phyloP scores from a whole-genome alignment of 495 filamentous ascomycete genomes.

The Recurvomyces mirabilis region DNA sequence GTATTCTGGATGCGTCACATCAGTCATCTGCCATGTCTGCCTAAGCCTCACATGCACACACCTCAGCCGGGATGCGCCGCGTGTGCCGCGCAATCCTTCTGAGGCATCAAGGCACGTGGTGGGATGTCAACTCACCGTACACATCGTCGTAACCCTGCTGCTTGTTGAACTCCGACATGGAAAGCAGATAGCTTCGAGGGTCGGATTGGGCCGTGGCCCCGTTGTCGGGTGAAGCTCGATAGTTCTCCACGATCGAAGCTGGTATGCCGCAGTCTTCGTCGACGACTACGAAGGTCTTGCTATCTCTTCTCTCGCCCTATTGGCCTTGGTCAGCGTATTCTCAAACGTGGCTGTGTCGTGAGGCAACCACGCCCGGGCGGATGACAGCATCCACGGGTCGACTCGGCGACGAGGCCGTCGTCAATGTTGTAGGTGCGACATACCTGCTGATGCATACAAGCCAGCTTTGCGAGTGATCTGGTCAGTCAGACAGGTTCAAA shows the following conservation, averaged over 20 bases:
- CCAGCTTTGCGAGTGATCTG: slow-evolving; percentile 16
- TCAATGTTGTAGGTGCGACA: slow-evolving; percentile 5
- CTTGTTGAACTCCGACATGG: slow-evolving; percentile 49
- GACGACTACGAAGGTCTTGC: slow-evolving; percentile 15
- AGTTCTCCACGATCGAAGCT: slow-evolving; percentile 13
- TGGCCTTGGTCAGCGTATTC: slow-evolving; percentile 5
- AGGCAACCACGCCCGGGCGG: slow-evolving; percentile 19
- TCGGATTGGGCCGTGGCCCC: slow-evolving; percentile 18
- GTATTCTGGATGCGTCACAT: slow-evolving; percentile 21
- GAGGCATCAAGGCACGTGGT: slow-evolving; percentile 12
- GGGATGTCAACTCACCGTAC: slow-evolving; percentile 34
- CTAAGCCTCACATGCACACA: slow-evolving; percentile 15
- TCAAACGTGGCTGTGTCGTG: slow-evolving; percentile 4
- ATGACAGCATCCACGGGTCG: too few relatives aligned
- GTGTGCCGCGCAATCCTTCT: slow-evolving; percentile 6
- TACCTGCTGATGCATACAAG: slow-evolving; percentile 21
- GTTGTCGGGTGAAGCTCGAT: slow-evolving; percentile 6
- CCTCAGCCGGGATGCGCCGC: not conserved
- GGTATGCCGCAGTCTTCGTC: slow-evolving; percentile 18
- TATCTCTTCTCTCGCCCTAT: slow-evolving; percentile 16
- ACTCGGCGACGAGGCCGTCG: not conserved
- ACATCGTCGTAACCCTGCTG: slow-evolving; percentile 32
- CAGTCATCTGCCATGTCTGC: slow-evolving; percentile 18
- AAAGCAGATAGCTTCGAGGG: slow-evolving; percentile 25
- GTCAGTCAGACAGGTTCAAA: slow-evolving; percentile 9